Conservation (phyloP, 768 basidiomycete genomes). For the Grammothele lineata region DNA sequence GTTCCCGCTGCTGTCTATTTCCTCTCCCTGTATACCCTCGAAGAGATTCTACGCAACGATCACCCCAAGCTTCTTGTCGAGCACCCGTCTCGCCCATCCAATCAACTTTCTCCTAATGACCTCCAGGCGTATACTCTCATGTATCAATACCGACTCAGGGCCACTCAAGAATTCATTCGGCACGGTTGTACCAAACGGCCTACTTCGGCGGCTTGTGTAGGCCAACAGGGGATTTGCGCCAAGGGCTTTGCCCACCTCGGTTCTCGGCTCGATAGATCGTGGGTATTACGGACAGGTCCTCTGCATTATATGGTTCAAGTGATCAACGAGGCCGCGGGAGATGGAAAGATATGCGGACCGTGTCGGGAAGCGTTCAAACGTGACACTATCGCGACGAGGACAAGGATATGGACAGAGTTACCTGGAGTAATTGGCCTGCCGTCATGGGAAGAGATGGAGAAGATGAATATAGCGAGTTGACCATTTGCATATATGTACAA, state of each 20-base stretch:
- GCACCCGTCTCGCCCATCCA: slow-evolving; percentile 48
- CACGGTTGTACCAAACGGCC: slow-evolving; percentile 31
- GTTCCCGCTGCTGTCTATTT: slow-evolving; percentile 53
- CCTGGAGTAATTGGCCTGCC: slow-evolving; percentile 44
- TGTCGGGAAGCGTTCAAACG: slow-evolving; percentile 41
- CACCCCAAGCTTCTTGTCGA: slow-evolving; percentile 48
- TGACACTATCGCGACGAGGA: slow-evolving; percentile 36
- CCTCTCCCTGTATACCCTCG: slow-evolving; percentile 51
- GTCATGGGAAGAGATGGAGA: slow-evolving; percentile 40
- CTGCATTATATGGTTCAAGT: slow-evolving; percentile 52
- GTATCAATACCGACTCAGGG: slow-evolving; percentile 50
- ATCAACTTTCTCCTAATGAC: slow-evolving; percentile 37
- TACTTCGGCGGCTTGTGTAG: neutral
- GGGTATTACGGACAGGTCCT: slow-evolving; percentile 48
- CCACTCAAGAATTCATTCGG: slow-evolving; percentile 46
- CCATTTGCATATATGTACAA: too few relatives aligned
- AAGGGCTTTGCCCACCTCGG: slow-evolving; percentile 41
- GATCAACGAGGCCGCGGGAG: slow-evolving; percentile 28
- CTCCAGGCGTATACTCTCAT: slow-evolving; percentile 50
- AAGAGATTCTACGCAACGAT: slow-evolving; percentile 42
- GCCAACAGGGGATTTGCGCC: slow-evolving; percentile 28
- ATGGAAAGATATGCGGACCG: slow-evolving; percentile 36
- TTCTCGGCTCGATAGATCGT: slow-evolving; percentile 41
- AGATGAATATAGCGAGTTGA: slow-evolving; percentile 19
- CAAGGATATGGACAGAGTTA: slow-evolving; percentile 44